A percentile compares a stretch with the other conserved stretches of the same genome.
phyloP scores from a whole-genome alignment of 1,284 basidiomycete genomes.

The Omphalotus olearius region DNA sequence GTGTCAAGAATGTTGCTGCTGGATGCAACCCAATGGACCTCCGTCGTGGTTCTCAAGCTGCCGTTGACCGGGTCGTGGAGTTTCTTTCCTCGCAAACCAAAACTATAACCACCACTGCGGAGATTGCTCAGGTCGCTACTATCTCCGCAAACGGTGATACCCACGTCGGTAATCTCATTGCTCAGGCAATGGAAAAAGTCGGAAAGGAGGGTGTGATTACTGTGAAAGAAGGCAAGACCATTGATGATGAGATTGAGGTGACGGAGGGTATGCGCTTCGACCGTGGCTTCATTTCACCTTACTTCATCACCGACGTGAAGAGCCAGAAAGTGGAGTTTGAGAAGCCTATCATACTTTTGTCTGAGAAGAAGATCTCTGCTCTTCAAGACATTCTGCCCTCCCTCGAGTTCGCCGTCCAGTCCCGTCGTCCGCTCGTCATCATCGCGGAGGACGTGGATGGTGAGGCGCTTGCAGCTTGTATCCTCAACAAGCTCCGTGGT shows the following conservation, averaged over 20 bases:
- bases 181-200: constrained; percentile 99
- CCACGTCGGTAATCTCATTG: constrained; percentile 94
- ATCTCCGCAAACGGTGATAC: constrained; percentile 97
- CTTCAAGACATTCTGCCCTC: constrained; percentile 95
- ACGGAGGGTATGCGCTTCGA: constrained; percentile 99
- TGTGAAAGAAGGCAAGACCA: constrained; percentile 97
- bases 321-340: constrained; percentile 95
- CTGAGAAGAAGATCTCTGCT: constrained; percentile 97
- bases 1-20: constrained; percentile 98
- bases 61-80: constrained; percentile 93
- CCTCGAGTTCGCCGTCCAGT: constrained; percentile 89
- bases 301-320: constrained; percentile 99
- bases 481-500: constrained; percentile 98
- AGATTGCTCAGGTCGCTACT: constrained; percentile 97
- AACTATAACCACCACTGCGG: constrained; percentile 93
- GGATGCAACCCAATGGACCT: constrained; percentile 99
- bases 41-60: constrained; percentile 92
- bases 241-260: constrained; percentile 98
- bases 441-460: constrained; percentile 98
- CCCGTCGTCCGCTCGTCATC: constrained; percentile 90
- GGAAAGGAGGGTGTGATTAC: constrained; percentile 99
- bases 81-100: constrained; percentile 90
- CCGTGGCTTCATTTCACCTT: constrained; percentile 97
- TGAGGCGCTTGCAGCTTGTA: constrained; percentile 95
- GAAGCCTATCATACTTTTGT: constrained; percentile 91